Evolutionary conservation across 179 eudicot genomes (phyloP).

Genomic region (Monotropa hypopitys): DNA sequence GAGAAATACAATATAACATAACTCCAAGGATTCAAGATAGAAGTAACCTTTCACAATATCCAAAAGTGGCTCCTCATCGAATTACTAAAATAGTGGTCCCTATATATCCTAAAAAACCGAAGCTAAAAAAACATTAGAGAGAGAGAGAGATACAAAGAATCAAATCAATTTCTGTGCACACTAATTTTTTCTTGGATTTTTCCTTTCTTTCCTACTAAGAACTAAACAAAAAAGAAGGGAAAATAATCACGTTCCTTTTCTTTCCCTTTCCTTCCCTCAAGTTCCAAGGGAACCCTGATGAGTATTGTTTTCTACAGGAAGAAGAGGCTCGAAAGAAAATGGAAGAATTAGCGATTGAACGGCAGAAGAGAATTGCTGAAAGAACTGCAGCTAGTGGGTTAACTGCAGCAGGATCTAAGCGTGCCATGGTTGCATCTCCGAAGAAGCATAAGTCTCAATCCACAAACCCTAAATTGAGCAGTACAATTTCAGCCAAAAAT

Average conservation of each 20-base stretch:
- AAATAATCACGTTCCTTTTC: neutral
- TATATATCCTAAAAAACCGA: too few species aligned
- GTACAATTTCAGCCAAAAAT: neutral
- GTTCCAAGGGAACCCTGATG: neutral
- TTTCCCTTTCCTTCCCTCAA: neutral
- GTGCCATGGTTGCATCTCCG: conserved; percentile 15
- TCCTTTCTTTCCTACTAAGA: neutral
- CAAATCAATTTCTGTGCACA: too few species aligned
- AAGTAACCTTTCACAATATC: too few species aligned
- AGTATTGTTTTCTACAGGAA: conserved; percentile 19
- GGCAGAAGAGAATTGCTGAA: conserved; percentile 49
- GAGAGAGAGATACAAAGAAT: too few species aligned
- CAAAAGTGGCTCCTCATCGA: too few species aligned
- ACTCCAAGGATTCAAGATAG: too few species aligned
- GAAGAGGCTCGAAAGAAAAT: conserved; percentile 38
- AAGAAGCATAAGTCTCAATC: conserved; percentile 10
- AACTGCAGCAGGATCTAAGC: conserved; percentile 18
- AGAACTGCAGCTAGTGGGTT: conserved; percentile 28
- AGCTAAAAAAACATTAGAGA: too few species aligned
- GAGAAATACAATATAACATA: too few species aligned
- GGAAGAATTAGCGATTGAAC: conserved; percentile 30
- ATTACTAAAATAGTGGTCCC: too few species aligned
- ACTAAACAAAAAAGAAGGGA: neutral
- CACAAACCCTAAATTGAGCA: neutral
- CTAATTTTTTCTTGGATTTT: neutral